A percentile compares a stretch with the other conserved stretches of the same genome.
Conservation (phyloP, 2,329 filamentous ascomycete species). For the Pleomassaria siparia region DNA sequence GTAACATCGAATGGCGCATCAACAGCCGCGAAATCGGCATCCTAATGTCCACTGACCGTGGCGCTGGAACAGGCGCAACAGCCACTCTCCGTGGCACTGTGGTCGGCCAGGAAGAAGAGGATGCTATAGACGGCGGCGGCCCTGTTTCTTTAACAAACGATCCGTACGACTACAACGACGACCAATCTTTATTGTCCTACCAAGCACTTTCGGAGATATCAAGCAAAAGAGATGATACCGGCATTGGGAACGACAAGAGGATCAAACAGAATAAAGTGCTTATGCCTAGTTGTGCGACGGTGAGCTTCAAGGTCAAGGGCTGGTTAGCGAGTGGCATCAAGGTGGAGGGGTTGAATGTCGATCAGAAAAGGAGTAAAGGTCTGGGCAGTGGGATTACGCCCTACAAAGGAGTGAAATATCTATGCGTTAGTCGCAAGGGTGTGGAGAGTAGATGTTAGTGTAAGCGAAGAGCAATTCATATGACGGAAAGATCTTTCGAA, state of each 20-base stretch:
- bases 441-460: conserved; percentile 45
- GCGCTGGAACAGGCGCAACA: conserved; percentile 60
- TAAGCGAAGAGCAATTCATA: background rate
- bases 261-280: conserved; percentile 58
- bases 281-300: conserved; percentile 51
- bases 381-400: conserved; percentile 86
- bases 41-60: conserved; percentile 39
- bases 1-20: conserved; percentile 79
- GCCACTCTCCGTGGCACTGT: conserved; percentile 81
- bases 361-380: conserved; percentile 79
- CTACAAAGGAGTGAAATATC: conserved; percentile 97
- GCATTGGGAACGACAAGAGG: conserved; percentile 53
- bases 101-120: conserved; percentile 60
- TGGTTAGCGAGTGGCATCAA: conserved; percentile 66
- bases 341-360: conserved; percentile 63
- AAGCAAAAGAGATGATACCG: conserved; percentile 19
- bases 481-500: no score
- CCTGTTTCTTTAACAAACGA: conserved; percentile 22
- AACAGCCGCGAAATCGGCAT: conserved; percentile 70
- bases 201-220: conserved; percentile 22
- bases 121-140: conserved; percentile 42
- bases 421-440: conserved; percentile 68
- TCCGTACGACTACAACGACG: conserved; percentile 38
- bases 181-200: conserved; percentile 26
- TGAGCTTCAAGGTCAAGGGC: conserved; percentile 59